Percentiles rank a stretch among this genome's conserved stretches.
Conservation (phyloP, 805 yeast species). For the Metschnikowia sp. region DNA sequence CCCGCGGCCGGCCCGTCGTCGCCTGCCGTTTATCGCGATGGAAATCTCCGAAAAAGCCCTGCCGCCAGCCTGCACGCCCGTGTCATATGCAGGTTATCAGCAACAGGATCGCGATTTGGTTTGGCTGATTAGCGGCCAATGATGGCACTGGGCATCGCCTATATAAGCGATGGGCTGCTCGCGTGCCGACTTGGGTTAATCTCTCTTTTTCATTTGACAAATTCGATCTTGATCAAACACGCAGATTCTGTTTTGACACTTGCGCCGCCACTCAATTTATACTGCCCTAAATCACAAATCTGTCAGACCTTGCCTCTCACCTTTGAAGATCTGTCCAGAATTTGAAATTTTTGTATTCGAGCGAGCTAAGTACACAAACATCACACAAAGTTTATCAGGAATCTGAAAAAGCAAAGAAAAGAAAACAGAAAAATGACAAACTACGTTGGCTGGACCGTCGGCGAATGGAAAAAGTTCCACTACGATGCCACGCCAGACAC, state of each 20-base stretch:
- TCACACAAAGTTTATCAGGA: neutral
- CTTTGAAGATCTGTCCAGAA: conserved; percentile 7
- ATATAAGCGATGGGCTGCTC: conserved; percentile 2
- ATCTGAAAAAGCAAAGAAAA: neutral
- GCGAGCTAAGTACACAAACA: neutral
- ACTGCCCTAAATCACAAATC: neutral
- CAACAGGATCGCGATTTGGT: neutral
- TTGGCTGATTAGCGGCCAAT: neutral
- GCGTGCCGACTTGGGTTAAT: neutral
- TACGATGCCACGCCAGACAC: conserved; percentile 54
- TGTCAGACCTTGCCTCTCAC: conserved; percentile 6
- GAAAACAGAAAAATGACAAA: neutral
- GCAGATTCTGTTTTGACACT: neutral
- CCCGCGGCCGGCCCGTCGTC: conserved; percentile 11
- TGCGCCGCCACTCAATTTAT: too few relatives aligned
- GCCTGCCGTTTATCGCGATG: conserved; percentile 8
- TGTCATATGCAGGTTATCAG: conserved; percentile 6
- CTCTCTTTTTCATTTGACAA: neutral
- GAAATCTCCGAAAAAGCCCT: conserved; percentile 7
- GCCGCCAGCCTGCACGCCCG: neutral
- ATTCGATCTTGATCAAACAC: neutral
- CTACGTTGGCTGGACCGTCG: conserved; percentile 69
- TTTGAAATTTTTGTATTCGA: too few relatives aligned
- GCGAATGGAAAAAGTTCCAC: conserved; percentile 77
- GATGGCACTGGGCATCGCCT: conserved; percentile 1